Conservation (phyloP, 257 asterid genomes). For the Plantago ovata region DNA sequence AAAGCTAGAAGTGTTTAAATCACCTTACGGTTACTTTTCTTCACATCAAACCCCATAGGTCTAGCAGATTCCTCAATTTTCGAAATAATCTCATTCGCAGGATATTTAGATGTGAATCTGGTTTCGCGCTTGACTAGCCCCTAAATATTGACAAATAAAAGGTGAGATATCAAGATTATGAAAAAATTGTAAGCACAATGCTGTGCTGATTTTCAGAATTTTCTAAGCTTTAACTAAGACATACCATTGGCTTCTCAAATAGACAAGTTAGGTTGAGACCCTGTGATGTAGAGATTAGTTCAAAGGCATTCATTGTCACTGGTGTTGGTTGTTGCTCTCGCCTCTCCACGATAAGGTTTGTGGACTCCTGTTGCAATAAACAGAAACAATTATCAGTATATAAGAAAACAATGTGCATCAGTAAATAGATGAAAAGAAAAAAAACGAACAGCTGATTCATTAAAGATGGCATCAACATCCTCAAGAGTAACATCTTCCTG, state of each 20-base stretch:
- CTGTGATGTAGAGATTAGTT: constrained; percentile 64
- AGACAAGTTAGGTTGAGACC: constrained; percentile 63
- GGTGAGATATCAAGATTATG: not conserved
- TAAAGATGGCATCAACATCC: constrained; percentile 58
- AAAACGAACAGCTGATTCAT: constrained; percentile 43
- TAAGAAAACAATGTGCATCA: not conserved
- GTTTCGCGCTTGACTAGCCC: constrained; percentile 49
- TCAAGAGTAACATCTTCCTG: constrained; percentile 54
- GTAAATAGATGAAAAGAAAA: not conserved
- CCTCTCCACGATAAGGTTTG: constrained; percentile 60
- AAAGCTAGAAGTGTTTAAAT: not conserved
- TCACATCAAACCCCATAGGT: constrained; percentile 52
- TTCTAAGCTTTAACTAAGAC: not conserved
- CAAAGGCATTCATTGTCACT: constrained; percentile 61
- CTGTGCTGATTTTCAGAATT: too few relatives aligned
- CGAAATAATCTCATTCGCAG: constrained; percentile 44
- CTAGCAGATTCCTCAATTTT: constrained; percentile 47
- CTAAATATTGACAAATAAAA: constrained; percentile 22
- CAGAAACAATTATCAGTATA: not conserved
- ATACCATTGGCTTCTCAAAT: constrained; percentile 57
- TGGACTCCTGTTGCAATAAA: constrained; percentile 37
- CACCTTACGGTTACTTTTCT: constrained; percentile 48
- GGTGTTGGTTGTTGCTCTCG: constrained; percentile 48
- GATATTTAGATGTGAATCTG: constrained; percentile 46
- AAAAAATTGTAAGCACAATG: too few relatives aligned